These are phyloP conservation scores for Elsinoe perseae DNA, from an alignment of 2,329 filamentous ascomycete species.

Conservation along the genomic window DNA sequence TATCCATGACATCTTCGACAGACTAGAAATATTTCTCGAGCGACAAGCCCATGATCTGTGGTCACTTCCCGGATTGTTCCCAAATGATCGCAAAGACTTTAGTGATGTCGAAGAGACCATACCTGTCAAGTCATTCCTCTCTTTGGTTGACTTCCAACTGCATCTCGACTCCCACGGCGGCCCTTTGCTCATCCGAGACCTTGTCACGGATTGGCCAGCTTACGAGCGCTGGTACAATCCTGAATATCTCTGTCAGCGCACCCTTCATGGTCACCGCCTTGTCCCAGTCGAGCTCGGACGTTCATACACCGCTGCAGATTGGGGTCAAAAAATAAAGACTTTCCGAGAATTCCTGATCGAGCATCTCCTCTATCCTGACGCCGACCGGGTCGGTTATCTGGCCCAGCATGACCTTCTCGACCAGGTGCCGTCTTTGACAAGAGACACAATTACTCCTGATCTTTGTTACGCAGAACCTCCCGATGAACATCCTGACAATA, in stretches of 20 bases:
- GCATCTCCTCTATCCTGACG: slow-evolving; percentile 44
- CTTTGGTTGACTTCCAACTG: slow-evolving; percentile 25
- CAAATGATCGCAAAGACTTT: not conserved
- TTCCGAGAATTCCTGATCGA: slow-evolving; percentile 62
- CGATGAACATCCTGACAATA: slow-evolving; percentile 61
- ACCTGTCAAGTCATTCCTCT: slow-evolving; percentile 14
- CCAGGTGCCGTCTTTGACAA: slow-evolving; percentile 68
- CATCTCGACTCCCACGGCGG: slow-evolving; percentile 22
- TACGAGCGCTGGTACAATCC: slow-evolving; percentile 63
- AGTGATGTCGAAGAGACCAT: slow-evolving; percentile 8
- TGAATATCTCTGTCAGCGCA: slow-evolving; percentile 64
- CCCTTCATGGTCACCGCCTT: slow-evolving; percentile 67
- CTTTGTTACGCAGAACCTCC: slow-evolving; percentile 71
- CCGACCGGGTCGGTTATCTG: slow-evolving; percentile 59
- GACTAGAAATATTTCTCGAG: slow-evolving; percentile 34
- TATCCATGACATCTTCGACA: slow-evolving; percentile 44
- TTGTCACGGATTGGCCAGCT: slow-evolving; percentile 69
- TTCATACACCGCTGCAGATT: slow-evolving; percentile 77
- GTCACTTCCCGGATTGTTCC: not conserved
- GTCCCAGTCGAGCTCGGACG: slow-evolving; percentile 76
- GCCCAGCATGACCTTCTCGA: slow-evolving; percentile 83
- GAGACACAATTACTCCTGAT: slow-evolving; percentile 74
- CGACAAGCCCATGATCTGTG: not conserved
- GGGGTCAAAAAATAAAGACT: slow-evolving; percentile 72
- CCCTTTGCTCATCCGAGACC: slow-evolving; percentile 63